Conservation (phyloP, 176 grass and related monocot genomes). For the Rhynchospora breviuscula region DNA sequence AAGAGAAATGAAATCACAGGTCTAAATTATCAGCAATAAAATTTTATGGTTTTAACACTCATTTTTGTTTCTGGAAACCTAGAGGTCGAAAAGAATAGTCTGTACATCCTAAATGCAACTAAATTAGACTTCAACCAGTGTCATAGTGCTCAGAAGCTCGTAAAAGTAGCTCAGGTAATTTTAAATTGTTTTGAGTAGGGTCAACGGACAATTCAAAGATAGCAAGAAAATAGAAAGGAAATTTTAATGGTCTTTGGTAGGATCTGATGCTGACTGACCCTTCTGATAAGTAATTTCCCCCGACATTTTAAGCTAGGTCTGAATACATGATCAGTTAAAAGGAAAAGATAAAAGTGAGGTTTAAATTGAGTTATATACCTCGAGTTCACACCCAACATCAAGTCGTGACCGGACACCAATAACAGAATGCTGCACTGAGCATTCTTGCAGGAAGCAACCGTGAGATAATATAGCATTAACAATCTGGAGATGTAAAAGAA, state of each 20-base stretch:
- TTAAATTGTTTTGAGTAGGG: not conserved
- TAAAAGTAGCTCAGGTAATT: not conserved
- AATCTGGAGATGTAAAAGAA: conserved; percentile 29
- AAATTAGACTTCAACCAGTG: not conserved
- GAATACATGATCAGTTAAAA: not conserved
- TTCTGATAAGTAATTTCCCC: not conserved
- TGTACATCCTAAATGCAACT: not conserved
- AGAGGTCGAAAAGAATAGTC: not conserved
- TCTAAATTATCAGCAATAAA: not conserved
- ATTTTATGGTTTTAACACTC: not conserved
- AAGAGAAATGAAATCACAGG: not conserved
- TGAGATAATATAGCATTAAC: conserved; percentile 49
- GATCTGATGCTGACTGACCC: not conserved
- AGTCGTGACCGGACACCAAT: conserved; percentile 55
- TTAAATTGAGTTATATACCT: conserved; percentile 31
- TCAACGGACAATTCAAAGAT: not conserved
- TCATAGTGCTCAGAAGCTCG: not conserved
- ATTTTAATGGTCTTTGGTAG: not conserved
- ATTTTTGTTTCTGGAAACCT: not conserved
- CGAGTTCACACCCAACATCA: conserved; percentile 37
- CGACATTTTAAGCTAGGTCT: not conserved
- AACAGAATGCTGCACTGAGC: conserved; percentile 46
- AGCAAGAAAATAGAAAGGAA: not conserved
- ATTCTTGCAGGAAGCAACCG: conserved; percentile 67
- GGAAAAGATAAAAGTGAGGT: not conserved